A percentile compares a stretch with the other conserved stretches of the same genome.
phyloP scores from a whole-genome alignment of 306 rosid genomes.

The Mimosa pudica region DNA sequence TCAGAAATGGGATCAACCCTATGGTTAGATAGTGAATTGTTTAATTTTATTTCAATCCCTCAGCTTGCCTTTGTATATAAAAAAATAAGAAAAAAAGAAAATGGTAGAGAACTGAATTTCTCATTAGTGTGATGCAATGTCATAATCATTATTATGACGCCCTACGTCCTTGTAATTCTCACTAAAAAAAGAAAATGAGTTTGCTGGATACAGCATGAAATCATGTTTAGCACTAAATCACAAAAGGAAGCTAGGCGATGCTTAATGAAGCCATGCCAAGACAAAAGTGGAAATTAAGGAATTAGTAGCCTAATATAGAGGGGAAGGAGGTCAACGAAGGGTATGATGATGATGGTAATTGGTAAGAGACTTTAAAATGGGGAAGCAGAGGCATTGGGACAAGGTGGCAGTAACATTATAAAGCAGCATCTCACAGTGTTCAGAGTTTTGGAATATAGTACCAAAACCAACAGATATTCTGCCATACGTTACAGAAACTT shows the following conservation, averaged over 20 bases:
- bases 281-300: background rate
- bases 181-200: background rate
- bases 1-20: too few relatives aligned
- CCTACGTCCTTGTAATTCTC: background rate
- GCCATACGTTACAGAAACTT: background rate
- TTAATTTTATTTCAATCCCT: too few relatives aligned
- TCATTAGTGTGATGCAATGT: background rate
- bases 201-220: background rate
- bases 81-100: background rate
- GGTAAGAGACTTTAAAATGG: background rate
- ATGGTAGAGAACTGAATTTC: background rate
- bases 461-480: conserved; percentile 4
- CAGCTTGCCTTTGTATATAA: too few relatives aligned
- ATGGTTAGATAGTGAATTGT: too few relatives aligned
- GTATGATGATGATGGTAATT: background rate
- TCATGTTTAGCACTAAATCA: background rate
- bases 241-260: background rate
- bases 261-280: background rate
- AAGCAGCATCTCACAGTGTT: background rate
- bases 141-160: background rate
- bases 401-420: background rate
- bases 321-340: conserved; percentile 20
- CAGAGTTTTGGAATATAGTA: conserved; percentile 22
- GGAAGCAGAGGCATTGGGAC: background rate
- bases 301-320: background rate